phyloP scores from a whole-genome alignment of 768 basidiomycete genomes.

The Thelephora ganbajun region DNA sequence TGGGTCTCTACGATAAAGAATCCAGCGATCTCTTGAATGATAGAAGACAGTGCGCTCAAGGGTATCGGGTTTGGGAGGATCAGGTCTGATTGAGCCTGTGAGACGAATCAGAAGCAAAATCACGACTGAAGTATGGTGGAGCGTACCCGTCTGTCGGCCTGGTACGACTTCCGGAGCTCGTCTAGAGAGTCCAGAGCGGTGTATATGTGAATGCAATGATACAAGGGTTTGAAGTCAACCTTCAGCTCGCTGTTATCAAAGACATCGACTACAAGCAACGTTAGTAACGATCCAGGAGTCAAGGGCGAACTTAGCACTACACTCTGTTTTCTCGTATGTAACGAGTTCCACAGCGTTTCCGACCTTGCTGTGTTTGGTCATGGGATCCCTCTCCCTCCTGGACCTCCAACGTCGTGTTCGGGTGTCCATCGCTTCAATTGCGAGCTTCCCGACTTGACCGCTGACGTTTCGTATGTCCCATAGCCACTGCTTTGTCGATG shows the following conservation, averaged over 20 bases:
- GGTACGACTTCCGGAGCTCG: conserved; percentile 83
- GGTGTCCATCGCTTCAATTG: conserved; percentile 80
- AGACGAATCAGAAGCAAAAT: conserved; percentile 1
- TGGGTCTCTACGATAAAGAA: conserved; percentile 96
- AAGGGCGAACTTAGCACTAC: conserved; percentile 32
- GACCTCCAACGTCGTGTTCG: conserved; percentile 74
- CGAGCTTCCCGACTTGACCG: conserved; percentile 71
- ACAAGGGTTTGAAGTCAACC: conserved; percentile 90
- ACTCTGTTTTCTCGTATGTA: conserved; percentile 87
- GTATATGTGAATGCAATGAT: conserved; percentile 96
- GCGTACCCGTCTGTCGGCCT: conserved; percentile 75
- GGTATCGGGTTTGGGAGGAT: conserved; percentile 72
- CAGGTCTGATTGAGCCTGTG: conserved; percentile 89
- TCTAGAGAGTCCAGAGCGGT: conserved; percentile 81
- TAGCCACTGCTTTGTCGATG: conserved; percentile 93
- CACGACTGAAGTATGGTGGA: neutral
- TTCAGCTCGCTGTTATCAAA: conserved; percentile 80
- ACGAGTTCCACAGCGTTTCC: conserved; percentile 89
- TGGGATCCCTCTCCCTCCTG: conserved; percentile 73
- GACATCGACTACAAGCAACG: conserved; percentile 51
- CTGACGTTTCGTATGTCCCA: conserved; percentile 87
- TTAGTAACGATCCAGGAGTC: neutral
- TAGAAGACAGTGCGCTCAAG: conserved; percentile 47
- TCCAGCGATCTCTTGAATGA: conserved; percentile 89
- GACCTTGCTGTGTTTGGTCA: conserved; percentile 61